Evolutionary conservation across 164 flowering plant species (phyloP).

Genomic region (Euptelea pleiosperma): DNA sequence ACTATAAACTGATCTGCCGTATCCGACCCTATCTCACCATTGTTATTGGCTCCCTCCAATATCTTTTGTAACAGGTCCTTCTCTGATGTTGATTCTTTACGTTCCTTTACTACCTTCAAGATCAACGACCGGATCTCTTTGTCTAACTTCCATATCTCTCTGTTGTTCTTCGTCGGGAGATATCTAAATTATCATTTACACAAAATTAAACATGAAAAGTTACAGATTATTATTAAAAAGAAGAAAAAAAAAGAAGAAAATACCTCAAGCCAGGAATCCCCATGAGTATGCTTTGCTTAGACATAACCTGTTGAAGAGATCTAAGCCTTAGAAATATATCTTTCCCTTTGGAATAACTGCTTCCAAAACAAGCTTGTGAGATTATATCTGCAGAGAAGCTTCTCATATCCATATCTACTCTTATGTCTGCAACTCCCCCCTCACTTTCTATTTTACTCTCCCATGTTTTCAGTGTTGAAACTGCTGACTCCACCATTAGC

Average conservation of each 20-base stretch:
- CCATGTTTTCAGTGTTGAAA: conserved; percentile 31
- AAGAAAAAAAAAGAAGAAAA: no score
- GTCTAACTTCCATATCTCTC: no score
- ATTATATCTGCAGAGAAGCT: conserved; percentile 34
- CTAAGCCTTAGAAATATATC: conserved; percentile 25
- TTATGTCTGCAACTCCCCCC: conserved; percentile 18
- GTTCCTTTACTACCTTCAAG: conserved; percentile 32
- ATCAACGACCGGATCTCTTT: no score
- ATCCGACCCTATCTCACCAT: conserved; percentile 6
- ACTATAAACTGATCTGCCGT: conserved; percentile 37
- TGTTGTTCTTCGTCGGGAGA: no score
- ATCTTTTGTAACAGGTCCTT: conserved; percentile 44
- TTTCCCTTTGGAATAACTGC: conserved; percentile 22
- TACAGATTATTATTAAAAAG: no score
- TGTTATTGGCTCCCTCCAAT: conserved; percentile 30
- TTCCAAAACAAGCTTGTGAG: conserved; percentile 33
- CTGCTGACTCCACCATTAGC: conserved; percentile 30
- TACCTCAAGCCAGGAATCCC: conserved; percentile 40
- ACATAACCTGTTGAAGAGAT: conserved; percentile 22
- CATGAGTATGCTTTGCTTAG: conserved; percentile 17
- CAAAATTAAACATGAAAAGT: no score
- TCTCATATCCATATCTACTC: conserved; percentile 34
- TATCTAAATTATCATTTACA: conserved; percentile 14
- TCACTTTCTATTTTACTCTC: conserved; percentile 24
- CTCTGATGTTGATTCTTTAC: conserved; percentile 5